phyloP scores from a whole-genome alignment of 208 protist species.

The Leishmania aethiopica region DNA sequence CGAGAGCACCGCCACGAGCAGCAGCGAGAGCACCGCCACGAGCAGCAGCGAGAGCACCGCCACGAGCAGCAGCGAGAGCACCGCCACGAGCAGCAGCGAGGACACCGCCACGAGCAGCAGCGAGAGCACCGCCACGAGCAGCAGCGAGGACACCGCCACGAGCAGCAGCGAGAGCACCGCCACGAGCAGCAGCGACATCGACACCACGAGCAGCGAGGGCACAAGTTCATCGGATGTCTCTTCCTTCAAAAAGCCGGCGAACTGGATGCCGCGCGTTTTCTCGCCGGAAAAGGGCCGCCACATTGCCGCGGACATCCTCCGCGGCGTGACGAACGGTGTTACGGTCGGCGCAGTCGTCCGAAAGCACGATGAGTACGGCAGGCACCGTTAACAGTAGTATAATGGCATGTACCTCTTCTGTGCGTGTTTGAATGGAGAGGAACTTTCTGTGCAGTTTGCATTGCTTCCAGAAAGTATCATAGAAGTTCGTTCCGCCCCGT shows the following conservation, averaged over 20 bases:
- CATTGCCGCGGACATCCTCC: conserved; percentile 8
- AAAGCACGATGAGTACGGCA: background rate
- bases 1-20: too few species aligned
- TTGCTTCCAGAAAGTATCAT: too few species aligned
- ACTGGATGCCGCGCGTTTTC: background rate
- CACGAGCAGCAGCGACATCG: background rate
- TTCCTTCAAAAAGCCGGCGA: background rate
- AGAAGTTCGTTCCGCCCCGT: too few species aligned
- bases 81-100: background rate
- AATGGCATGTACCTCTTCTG: background rate
- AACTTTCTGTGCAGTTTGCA: background rate
- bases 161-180: background rate
- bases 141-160: background rate
- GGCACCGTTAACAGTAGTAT: background rate
- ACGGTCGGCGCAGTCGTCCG: conserved; percentile 11
- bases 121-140: background rate
- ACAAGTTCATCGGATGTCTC: background rate
- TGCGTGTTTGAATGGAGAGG: background rate
- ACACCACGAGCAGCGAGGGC: background rate
- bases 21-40: too few species aligned
- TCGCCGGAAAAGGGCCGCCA: background rate
- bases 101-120: background rate
- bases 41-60: too few species aligned
- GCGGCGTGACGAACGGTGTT: conserved; percentile 20
- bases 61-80: too few species aligned